These are phyloP conservation scores for Oxalis stricta DNA, from an alignment of 441 rosid species.

Conservation along the genomic window DNA sequence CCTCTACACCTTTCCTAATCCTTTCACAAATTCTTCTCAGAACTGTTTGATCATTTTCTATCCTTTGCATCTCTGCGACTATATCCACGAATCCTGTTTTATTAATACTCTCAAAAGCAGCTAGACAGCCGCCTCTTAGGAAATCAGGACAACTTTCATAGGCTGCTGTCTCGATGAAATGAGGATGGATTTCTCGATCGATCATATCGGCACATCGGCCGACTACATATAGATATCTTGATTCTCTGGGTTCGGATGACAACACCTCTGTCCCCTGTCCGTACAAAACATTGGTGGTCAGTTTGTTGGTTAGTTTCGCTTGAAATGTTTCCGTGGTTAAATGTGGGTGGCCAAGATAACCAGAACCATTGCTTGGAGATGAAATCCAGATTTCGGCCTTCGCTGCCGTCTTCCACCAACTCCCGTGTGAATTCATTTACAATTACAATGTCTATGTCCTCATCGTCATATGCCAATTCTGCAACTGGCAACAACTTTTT, in stretches of 20 bases:
- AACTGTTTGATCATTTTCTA: conserved; percentile 4
- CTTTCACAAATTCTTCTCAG: conserved; percentile 24
- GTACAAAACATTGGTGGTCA: conserved; percentile 18
- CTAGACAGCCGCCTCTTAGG: conserved; percentile 42
- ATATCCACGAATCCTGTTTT: conserved; percentile 16
- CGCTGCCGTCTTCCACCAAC: conserved; percentile 28
- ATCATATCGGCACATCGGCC: conserved; percentile 43
- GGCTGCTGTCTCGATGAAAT: conserved; percentile 39
- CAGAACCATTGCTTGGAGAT: conserved; percentile 51
- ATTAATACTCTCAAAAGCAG: conserved; percentile 23
- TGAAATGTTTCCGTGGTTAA: conserved; percentile 28
- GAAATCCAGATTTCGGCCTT: conserved; percentile 66
- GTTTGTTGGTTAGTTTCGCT: conserved; percentile 19
- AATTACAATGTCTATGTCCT: conserved; percentile 33
- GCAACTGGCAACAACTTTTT: conserved; percentile 40
- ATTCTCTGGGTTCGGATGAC: conserved; percentile 30
- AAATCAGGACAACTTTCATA: conserved; percentile 19
- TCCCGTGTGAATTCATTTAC: conserved; percentile 38
- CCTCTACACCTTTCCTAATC: conserved; percentile 18
- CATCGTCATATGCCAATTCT: conserved; percentile 22
- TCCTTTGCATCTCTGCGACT: conserved; percentile 38
- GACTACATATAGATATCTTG: conserved; percentile 35
- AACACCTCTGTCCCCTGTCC: conserved; percentile 45
- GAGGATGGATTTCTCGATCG: conserved; percentile 31
- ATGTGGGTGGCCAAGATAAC: conserved; percentile 40